These are phyloP conservation scores for Lasiodiplodia sp. DNA, from an alignment of 2,329 filamentous ascomycete species.

Conservation along the genomic window DNA sequence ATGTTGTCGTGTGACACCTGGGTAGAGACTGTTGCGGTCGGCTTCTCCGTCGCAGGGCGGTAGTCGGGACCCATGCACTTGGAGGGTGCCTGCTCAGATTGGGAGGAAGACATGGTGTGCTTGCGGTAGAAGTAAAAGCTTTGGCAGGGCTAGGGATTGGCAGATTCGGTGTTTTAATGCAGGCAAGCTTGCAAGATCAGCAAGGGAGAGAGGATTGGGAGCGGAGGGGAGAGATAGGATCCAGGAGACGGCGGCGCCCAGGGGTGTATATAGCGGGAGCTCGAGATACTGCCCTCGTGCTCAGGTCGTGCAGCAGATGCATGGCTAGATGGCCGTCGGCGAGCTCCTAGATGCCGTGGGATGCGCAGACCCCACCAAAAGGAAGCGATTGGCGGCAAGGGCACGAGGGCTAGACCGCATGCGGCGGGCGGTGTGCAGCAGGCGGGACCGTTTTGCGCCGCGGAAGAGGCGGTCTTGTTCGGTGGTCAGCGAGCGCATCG, in stretches of 20 bases:
- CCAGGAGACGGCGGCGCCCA: constrained; percentile 10
- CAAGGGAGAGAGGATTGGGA: neutral
- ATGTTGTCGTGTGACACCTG: constrained; percentile 85
- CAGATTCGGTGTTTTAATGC: neutral
- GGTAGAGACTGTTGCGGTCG: constrained; percentile 86
- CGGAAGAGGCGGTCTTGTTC: constrained; percentile 2
- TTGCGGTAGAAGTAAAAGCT: constrained; percentile 1
- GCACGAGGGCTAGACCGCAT: constrained; percentile 33
- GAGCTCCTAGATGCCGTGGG: constrained; percentile 36
- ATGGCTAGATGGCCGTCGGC: constrained; percentile 40
- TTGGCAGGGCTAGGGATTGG: constrained; percentile 5
- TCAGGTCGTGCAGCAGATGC: constrained; percentile 21
- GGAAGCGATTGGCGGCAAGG: constrained; percentile 28
- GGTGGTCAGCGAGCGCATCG: constrained; percentile 2
- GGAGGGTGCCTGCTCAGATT: constrained; percentile 50
- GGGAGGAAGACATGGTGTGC: constrained; percentile 26
- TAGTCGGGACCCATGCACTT: constrained; percentile 83
- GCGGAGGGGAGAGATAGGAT: neutral
- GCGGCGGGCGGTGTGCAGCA: constrained; percentile 34
- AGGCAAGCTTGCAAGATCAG: neutral
- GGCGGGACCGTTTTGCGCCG: constrained; percentile 22
- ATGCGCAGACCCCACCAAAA: constrained; percentile 22
- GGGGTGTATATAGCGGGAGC: constrained; percentile 13
- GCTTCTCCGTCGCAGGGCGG: constrained; percentile 77
- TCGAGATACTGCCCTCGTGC: constrained; percentile 18